Base-by-base conservation (phyloP, 345 rosid genomes). In the Brassica carinata region DNA sequence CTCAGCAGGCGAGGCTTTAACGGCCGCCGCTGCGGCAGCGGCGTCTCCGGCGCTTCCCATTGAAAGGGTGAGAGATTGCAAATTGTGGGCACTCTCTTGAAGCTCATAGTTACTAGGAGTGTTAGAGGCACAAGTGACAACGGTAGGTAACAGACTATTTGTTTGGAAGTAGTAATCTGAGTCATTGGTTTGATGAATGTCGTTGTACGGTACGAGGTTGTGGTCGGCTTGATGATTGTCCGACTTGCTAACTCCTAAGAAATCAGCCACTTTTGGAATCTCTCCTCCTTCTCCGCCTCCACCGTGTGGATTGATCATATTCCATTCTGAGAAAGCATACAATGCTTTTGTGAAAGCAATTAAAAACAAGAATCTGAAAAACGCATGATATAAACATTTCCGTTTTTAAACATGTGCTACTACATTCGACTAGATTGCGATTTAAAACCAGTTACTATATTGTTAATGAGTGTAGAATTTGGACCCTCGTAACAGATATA, bases 201-300 rank as follows among this genome's bases (percentile, higher is more conserved):
- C 90, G 40, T 90, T 90, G 87, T 86, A 87, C 14, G 85, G 87
- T 61, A 85, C 87, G 19, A 91, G 94, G 87, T 88, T 93, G 73
- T 84, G 77, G 34, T 81, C 74, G 45, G 69, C 9, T 6, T 81
- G 79, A 51, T 86, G 94, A 62, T 86, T 85, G 65, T 88, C 98
- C 30, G 94, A 83, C 86, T 93, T 96, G 86, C 87, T 87, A 65
- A 92, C 97, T 14, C 99, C 99, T 34, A 96, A 87, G 79, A 96
- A 96, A 84, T 96, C 99, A 2, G 98, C 98, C 30, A 96, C 89
- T 86, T 93, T 93, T 17, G 99, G 99, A 33, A 89, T 89, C 36
- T 92, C 97, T 62, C 83, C 87, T 70, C 86, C 87, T 43, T 58
- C 77, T 1, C 77, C 64, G 4, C 84, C 79, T 57, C 88, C 81